Conservation (phyloP, 2,329 filamentous ascomycete species). For the Leptosphaerulina australis region DNA sequence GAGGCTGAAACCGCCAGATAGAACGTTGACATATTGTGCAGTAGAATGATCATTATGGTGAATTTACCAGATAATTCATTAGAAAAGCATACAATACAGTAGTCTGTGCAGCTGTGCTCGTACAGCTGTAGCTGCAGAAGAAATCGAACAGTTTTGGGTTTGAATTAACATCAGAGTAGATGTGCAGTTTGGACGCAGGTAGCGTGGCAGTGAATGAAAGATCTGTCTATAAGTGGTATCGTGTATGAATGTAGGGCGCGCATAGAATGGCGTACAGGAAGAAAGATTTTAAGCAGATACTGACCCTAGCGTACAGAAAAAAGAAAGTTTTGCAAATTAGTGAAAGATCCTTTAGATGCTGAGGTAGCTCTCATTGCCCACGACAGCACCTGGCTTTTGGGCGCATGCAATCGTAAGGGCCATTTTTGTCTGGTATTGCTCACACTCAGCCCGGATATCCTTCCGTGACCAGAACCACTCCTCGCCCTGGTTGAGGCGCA, state of each 20-base stretch:
- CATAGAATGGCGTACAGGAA: not conserved
- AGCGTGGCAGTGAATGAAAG: constrained; percentile 1
- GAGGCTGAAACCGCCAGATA: not conserved
- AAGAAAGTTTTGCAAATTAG: not conserved
- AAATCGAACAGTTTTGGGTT: not conserved
- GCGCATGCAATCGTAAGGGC: constrained; percentile 36
- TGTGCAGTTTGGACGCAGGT: not conserved
- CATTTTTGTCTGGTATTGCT: constrained; percentile 35
- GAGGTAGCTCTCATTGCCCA: constrained; percentile 25
- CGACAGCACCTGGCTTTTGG: constrained; percentile 22
- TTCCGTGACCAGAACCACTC: constrained; percentile 37
- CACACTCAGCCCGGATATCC: constrained; percentile 31
- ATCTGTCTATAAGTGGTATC: constrained; percentile 20
- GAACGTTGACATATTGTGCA: not conserved
- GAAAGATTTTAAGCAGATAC: not conserved
- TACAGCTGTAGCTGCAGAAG: not conserved
- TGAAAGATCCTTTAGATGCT: constrained; percentile 15
- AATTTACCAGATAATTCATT: constrained; percentile 4
- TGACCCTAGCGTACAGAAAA: not conserved
- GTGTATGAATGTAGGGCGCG: constrained; percentile 8
- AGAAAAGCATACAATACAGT: not conserved
- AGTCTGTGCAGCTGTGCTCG: not conserved
- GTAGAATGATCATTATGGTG: constrained; percentile 2
- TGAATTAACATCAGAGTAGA: not conserved
- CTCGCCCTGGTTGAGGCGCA: constrained; percentile 26